Percentiles rank a stretch among this genome's conserved stretches.
Conservation (phyloP, 768 basidiomycete genomes). For the Collybia sp. region DNA sequence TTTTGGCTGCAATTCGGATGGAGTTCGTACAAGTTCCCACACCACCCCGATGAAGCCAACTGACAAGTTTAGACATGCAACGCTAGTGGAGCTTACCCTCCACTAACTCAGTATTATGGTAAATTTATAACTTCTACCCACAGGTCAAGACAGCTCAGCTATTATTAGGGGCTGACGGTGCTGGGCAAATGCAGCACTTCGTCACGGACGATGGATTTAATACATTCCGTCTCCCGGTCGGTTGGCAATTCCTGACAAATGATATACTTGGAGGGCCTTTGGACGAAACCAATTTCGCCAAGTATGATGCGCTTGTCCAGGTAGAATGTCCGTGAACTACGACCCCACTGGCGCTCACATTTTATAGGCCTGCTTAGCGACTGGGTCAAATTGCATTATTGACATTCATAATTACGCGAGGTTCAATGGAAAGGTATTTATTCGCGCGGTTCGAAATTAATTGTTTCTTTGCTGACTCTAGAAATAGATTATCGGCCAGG, state of each 20-base stretch:
- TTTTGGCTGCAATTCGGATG: constrained; percentile 31
- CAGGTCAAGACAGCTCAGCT: not conserved
- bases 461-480: too few relatives aligned
- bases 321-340: constrained; percentile 41
- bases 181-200: constrained; percentile 62
- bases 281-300: constrained; percentile 34
- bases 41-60: constrained; percentile 11
- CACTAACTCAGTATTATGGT: constrained; percentile 40
- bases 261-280: constrained; percentile 33
- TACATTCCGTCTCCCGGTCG: constrained; percentile 54
- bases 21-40: not conserved
- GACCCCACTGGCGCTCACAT: constrained; percentile 41
- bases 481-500: constrained; percentile 44
- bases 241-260: constrained; percentile 51
- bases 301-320: constrained; percentile 46
- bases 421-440: constrained; percentile 36
- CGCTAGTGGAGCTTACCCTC: constrained; percentile 29
- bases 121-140: constrained; percentile 1
- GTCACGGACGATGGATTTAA: constrained; percentile 49
- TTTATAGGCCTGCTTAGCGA: constrained; percentile 48
- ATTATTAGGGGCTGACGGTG: constrained; percentile 32
- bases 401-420: constrained; percentile 52
- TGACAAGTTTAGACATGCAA: constrained; percentile 21
- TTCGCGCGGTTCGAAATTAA: not conserved
- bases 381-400: constrained; percentile 16